Conservation (phyloP, 2,329 filamentous ascomycete genomes). For the Elsinoe australis region DNA sequence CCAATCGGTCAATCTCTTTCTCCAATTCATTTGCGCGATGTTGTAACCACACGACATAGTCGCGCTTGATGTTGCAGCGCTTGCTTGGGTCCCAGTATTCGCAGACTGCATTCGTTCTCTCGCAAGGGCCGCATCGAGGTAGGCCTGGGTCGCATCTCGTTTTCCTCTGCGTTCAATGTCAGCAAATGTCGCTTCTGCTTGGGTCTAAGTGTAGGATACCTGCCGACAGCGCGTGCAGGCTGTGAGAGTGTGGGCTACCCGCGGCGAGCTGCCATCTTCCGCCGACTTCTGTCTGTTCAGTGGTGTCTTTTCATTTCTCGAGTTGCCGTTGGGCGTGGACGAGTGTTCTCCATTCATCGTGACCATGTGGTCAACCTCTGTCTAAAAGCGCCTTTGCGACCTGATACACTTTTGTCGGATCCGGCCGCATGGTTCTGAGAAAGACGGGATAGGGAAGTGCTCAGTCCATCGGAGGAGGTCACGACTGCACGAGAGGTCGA, state of each 20-base stretch:
- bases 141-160: slow-evolving; percentile 91
- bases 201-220: slow-evolving; percentile 42
- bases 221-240: slow-evolving; percentile 74
- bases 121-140: slow-evolving; percentile 85
- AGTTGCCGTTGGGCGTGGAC: slow-evolving; percentile 13
- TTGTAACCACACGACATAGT: slow-evolving; percentile 87
- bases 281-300: slow-evolving; percentile 13
- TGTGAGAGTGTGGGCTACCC: slow-evolving; percentile 69
- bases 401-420: slow-evolving; percentile 3
- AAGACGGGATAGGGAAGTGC: not conserved
- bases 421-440: slow-evolving; percentile 3
- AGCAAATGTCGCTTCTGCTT: too few relatives aligned
- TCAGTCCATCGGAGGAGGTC: not conserved
- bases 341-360: slow-evolving; percentile 5
- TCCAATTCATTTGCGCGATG: slow-evolving; percentile 77
- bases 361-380: not conserved
- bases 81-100: slow-evolving; percentile 92
- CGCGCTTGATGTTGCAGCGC: slow-evolving; percentile 75
- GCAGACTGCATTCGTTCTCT: slow-evolving; percentile 82
- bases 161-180: slow-evolving; percentile 60
- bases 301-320: not conserved
- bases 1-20: slow-evolving; percentile 68
- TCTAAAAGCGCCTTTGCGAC: not conserved
- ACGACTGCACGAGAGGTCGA: not conserved
- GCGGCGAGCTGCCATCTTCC: slow-evolving; percentile 42